Evolutionary conservation across 306 rosid genomes (phyloP).

Genomic region (Medicago ruthenica): DNA sequence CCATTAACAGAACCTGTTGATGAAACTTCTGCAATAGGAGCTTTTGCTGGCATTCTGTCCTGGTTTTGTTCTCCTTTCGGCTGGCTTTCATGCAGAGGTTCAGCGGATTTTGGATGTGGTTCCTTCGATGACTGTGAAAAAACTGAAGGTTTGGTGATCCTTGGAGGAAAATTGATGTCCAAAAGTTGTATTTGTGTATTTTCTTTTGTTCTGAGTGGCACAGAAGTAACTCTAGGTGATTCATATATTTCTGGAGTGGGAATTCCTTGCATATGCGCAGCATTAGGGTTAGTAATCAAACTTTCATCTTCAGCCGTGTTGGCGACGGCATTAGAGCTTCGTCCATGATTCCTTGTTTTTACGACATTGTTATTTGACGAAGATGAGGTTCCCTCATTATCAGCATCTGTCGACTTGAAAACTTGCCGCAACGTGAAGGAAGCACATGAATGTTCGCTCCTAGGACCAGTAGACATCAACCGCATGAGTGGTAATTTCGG

Average conservation of each 20-base stretch:
- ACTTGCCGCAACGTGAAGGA: slow-evolving; percentile 84
- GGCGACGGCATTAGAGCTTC: slow-evolving; percentile 58
- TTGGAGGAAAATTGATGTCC: slow-evolving; percentile 95
- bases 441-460: slow-evolving; percentile 89
- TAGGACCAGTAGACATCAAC: slow-evolving; percentile 82
- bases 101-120: slow-evolving; percentile 53
- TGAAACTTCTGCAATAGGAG: slow-evolving; percentile 59
- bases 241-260: slow-evolving; percentile 98
- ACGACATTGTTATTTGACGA: slow-evolving; percentile 63
- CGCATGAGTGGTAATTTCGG: slow-evolving; percentile 90
- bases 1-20: slow-evolving; percentile 84
- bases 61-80: slow-evolving; percentile 48
- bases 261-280: slow-evolving; percentile 81
- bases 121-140: slow-evolving; percentile 47
- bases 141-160: slow-evolving; percentile 52
- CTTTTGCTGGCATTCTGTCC: slow-evolving; percentile 32
- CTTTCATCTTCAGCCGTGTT: slow-evolving; percentile 70
- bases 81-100: slow-evolving; percentile 55
- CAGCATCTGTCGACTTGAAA: slow-evolving; percentile 76
- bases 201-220: slow-evolving; percentile 68
- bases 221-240: slow-evolving; percentile 80
- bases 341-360: slow-evolving; percentile 64
- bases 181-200: slow-evolving; percentile 68
- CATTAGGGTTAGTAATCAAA: slow-evolving; percentile 49
- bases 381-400: slow-evolving; percentile 75